Base-by-base conservation (phyloP, 768 basidiomycete species). In the Amanita muscaria region DNA sequence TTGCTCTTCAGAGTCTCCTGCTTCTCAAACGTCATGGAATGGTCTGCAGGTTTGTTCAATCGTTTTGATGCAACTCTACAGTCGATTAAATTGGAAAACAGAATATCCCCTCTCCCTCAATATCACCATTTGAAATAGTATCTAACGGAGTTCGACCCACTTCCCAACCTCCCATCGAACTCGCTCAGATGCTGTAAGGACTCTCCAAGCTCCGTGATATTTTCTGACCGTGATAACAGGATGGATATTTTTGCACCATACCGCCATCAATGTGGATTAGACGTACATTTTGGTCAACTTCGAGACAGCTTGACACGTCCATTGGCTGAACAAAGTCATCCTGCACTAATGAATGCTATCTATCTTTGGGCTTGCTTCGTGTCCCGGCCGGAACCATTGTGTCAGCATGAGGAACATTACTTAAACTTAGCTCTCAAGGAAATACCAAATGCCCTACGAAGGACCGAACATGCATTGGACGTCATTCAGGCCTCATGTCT, bases 351-450 rank as follows among this genome's bases (percentile, higher is more conserved):
- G 70, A 85, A 88, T 56, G 73, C 85, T 49, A 80, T 88, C 55
- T 89, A 80, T 57, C 74, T 88, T 5, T 88, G 86, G 81, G 81
- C 84, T 2, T 88, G 85, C 59, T 85, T 82, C 57, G 71, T 88
- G 31, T 85, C 87, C 8, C 72, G 83, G 16, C 79, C 84, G 5
- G 80, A 77, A 30, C 71, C 77, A 4, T 67, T 88, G 10, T 76
- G 75, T 52, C 76, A 79, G 41, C 80, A 87, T 55, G 85, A 89
- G 61, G 70, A 76, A 12, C 75, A 79, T 50, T 89, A 85, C 55
- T 77, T 89, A 45, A 65, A 63, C 8, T 74, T 76, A 27, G 67
- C 83, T 2, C 73, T 84, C 12, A 37, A 46, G 21, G 44, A 39
- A 39, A 21, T 46, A 38, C 37, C 44, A n/a, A 74, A 81, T 29